Percentiles rank a stretch among this genome's conserved stretches.
Evolutionary conservation across 2,329 filamentous ascomycete species (phyloP).

Genomic region (Claviceps pusilla): DNA sequence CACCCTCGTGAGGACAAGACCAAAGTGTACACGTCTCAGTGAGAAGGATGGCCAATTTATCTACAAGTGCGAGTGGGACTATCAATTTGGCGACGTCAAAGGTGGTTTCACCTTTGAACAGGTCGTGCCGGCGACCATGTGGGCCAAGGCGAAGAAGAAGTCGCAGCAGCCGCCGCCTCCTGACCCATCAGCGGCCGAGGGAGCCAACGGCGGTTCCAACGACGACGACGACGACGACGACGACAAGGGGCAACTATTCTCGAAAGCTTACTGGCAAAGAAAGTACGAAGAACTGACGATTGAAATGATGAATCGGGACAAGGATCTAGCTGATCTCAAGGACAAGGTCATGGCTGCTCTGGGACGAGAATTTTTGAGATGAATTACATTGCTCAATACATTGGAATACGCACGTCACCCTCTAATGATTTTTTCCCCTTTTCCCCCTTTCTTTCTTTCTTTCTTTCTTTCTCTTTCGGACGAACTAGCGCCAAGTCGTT

Average conservation of each 20-base stretch:
- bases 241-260: constrained; percentile 6
- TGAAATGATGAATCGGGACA: constrained; percentile 43
- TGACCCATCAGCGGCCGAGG: constrained; percentile 4
- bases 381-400: not conserved
- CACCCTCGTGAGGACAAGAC: constrained; percentile 30
- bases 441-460: too few relatives aligned
- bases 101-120: constrained; percentile 39
- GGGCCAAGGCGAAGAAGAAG: constrained; percentile 20
- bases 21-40: constrained; percentile 29
- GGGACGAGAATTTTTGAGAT: constrained; percentile 8
- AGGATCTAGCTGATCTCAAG: constrained; percentile 30
- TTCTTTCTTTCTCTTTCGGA: too few relatives aligned
- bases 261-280: constrained; percentile 32
- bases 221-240: constrained; percentile 2
- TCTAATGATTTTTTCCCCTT: too few relatives aligned
- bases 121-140: constrained; percentile 27
- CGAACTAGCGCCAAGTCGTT: too few relatives aligned
- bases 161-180: not conserved
- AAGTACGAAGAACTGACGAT: constrained; percentile 44
- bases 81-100: constrained; percentile 36
- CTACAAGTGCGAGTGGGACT: constrained; percentile 40
- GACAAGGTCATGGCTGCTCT: constrained; percentile 26
- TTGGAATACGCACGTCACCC: not conserved
- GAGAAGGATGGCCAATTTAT: constrained; percentile 24
- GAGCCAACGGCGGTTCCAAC: constrained; percentile 5